Percentiles rank a stretch among this genome's conserved stretches.
These are phyloP conservation scores for Talaromyces sp. DNA, from an alignment of 2,329 filamentous ascomycete species.

Conservation along the genomic window DNA sequence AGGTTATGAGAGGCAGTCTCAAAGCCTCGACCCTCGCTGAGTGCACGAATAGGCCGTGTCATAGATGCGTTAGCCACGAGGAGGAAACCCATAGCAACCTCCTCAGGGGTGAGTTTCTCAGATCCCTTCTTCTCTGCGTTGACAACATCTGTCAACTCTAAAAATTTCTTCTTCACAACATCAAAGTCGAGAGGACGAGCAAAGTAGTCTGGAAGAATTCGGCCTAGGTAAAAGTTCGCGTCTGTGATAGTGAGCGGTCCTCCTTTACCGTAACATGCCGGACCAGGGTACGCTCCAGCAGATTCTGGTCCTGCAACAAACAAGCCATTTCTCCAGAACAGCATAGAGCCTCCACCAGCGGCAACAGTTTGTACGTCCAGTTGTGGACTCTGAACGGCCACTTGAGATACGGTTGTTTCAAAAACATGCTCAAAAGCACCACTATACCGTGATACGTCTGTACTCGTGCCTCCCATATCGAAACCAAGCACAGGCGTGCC, in stretches of 20 bases:
- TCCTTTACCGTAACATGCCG: constrained; percentile 84
- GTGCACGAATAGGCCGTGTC: constrained; percentile 19
- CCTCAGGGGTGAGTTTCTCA: constrained; percentile 20
- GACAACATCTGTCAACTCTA: constrained; percentile 38
- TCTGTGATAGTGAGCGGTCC: constrained; percentile 91
- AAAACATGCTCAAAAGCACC: constrained; percentile 88
- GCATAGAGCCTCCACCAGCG: constrained; percentile 62
- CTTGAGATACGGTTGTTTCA: constrained; percentile 83
- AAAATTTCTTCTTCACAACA: constrained; percentile 36
- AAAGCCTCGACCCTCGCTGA: constrained; percentile 22
- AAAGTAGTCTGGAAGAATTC: constrained; percentile 72
- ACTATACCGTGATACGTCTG: constrained; percentile 78
- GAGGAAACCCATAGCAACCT: constrained; percentile 20
- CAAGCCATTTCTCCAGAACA: constrained; percentile 80
- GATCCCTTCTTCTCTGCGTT: constrained; percentile 29
- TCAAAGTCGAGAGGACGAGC: constrained; percentile 37
- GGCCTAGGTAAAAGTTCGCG: constrained; percentile 78
- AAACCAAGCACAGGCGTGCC: constrained; percentile 84
- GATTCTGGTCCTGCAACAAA: constrained; percentile 90
- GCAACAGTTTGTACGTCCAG: constrained; percentile 92
- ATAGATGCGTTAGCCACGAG: constrained; percentile 20
- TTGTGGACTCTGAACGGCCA: constrained; percentile 87
- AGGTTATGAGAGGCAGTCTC: constrained; percentile 23
- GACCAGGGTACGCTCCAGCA: constrained; percentile 81
- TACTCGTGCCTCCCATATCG: constrained; percentile 91